Percentiles rank a stretch among this genome's conserved stretches.
These are phyloP conservation scores for Suaeda aralocaspica DNA, from an alignment of 148 eudicot genomes.

Conservation along the genomic window DNA sequence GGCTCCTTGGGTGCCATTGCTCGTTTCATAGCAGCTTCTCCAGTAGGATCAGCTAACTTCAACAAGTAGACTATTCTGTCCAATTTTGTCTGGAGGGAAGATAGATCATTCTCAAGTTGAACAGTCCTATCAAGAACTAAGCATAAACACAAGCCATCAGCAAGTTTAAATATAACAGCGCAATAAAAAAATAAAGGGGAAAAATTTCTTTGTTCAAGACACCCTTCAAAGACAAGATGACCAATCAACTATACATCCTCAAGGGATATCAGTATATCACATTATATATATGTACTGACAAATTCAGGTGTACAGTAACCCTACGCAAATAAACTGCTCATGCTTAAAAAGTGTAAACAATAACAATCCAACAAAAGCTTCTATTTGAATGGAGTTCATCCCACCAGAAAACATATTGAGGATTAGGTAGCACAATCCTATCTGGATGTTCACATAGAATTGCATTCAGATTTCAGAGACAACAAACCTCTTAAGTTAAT, in stretches of 20 bases:
- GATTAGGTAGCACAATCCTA: no score
- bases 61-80: conserved; percentile 82
- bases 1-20: conserved; percentile 34
- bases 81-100: conserved; percentile 68
- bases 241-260: neutral
- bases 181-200: no score
- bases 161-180: neutral
- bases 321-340: no score
- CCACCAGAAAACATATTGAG: neutral
- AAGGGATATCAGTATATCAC: neutral
- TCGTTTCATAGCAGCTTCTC: conserved; percentile 79
- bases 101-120: conserved; percentile 61
- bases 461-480: no score
- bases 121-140: conserved; percentile 61
- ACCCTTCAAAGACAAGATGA: neutral
- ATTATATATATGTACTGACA: neutral
- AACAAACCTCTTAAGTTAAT: neutral
- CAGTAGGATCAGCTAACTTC: conserved; percentile 85
- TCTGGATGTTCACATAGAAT: no score
- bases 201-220: neutral
- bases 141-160: conserved; percentile 23
- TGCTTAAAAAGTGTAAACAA: no score
- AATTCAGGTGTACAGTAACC: neutral
- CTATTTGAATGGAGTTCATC: neutral
- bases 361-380: neutral